Evolutionary conservation across 345 rosid species (phyloP).

Genomic region (Clarkia xantiana): DNA sequence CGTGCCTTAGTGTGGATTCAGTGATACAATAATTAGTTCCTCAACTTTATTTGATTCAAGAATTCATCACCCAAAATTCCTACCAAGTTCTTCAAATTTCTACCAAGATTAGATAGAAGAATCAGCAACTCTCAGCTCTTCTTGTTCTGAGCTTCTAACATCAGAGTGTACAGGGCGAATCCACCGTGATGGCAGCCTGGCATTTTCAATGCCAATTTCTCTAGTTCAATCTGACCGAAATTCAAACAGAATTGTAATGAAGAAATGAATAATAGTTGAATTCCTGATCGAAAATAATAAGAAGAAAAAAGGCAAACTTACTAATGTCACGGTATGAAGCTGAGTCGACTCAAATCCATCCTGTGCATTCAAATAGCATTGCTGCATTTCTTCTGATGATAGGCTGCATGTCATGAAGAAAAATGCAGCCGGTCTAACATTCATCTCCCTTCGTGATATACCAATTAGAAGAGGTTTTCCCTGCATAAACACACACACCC

Average conservation of each 20-base stretch:
- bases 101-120: neutral
- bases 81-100: no score
- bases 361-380: conserved; percentile 47
- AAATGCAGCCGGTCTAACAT: conserved; percentile 76
- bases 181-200: conserved; percentile 97
- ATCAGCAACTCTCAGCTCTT: neutral
- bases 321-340: conserved; percentile 60
- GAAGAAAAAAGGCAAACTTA: conserved; percentile 11
- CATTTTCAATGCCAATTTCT: conserved; percentile 56
- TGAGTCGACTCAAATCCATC: conserved; percentile 89
- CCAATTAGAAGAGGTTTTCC: conserved; percentile 54
- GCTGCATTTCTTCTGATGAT: conserved; percentile 54
- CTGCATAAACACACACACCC: conserved; percentile 41
- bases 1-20: no score
- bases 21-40: no score
- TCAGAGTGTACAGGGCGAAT: conserved; percentile 56
- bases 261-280: neutral
- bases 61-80: no score
- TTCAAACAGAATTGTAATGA: conserved; percentile 3
- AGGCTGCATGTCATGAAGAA: conserved; percentile 64
- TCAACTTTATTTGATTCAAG: no score
- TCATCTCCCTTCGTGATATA: conserved; percentile 54
- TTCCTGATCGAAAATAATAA: neutral
- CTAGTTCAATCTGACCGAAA: conserved; percentile 42
- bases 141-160: conserved; percentile 34